Conservation (phyloP, 352 stramenopile genomes). For the Globisporangium echinulatum region DNA sequence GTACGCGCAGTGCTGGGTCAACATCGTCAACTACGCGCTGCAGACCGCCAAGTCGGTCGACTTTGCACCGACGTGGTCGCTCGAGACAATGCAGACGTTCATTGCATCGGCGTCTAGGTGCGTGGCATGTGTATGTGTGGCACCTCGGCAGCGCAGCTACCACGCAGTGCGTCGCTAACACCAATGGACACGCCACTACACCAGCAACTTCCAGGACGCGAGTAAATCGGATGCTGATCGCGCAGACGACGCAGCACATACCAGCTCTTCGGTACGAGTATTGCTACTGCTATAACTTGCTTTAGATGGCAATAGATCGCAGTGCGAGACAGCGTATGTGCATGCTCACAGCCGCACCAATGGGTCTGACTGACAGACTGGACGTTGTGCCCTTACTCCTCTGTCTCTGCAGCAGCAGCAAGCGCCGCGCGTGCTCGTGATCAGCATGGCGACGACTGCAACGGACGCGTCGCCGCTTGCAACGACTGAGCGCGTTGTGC, state of each 20-base stretch:
- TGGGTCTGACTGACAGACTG: too few relatives aligned
- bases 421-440: slow-evolving; percentile 42
- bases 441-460: slow-evolving; percentile 47
- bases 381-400: not conserved
- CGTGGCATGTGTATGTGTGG: not conserved
- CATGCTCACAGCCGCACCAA: too few relatives aligned
- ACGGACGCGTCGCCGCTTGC: slow-evolving; percentile 16
- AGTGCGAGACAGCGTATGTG: too few relatives aligned
- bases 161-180: not conserved
- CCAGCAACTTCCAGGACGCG: slow-evolving; percentile 15
- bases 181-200: not conserved
- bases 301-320: too few relatives aligned
- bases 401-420: slow-evolving; percentile 7
- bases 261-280: not conserved
- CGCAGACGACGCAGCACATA: not conserved
- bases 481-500: slow-evolving; percentile 49
- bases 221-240: not conserved
- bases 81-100: slow-evolving; percentile 71
- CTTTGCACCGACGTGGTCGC: slow-evolving; percentile 58
- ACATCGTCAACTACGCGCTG: slow-evolving; percentile 72
- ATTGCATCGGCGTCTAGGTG: slow-evolving; percentile 60
- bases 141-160: too few relatives aligned
- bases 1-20: slow-evolving; percentile 67
- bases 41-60: slow-evolving; percentile 60
- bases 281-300: too few relatives aligned